Conservation (phyloP, 768 basidiomycete species). For the Lactifluus subvellereus region DNA sequence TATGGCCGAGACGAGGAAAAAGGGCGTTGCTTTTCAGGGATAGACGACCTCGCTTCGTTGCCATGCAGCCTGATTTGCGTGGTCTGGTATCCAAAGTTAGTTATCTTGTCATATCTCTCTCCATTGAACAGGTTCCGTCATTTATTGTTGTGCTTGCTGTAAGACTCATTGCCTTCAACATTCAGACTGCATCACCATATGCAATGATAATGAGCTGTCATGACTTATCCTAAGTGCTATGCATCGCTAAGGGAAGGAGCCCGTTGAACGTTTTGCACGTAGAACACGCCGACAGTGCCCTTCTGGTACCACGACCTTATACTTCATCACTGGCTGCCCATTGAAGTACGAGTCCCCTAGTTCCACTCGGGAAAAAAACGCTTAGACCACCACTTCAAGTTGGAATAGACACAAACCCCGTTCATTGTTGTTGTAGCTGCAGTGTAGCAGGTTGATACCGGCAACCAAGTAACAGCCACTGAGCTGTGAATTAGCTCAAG, state of each 20-base stretch:
- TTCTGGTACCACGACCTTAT: background rate
- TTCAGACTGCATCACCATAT: background rate
- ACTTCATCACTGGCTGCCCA: no score
- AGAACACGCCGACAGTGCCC: background rate
- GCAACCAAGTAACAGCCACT: no score
- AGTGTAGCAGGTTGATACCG: no score
- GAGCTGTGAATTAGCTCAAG: no score
- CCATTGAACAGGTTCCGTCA: background rate
- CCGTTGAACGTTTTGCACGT: background rate
- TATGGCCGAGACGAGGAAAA: conserved; percentile 77
- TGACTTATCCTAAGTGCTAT: background rate
- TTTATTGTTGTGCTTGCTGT: background rate
- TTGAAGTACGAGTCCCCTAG: background rate
- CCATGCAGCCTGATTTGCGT: background rate
- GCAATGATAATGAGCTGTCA: background rate
- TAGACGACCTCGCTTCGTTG: conserved; percentile 28
- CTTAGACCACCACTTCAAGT: no score
- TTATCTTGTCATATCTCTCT: background rate
- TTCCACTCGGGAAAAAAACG: no score
- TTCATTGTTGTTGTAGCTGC: no score
- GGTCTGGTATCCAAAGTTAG: background rate
- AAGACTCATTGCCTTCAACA: background rate
- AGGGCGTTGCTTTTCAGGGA: conserved; percentile 83
- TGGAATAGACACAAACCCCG: no score
- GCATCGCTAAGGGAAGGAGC: background rate